A percentile compares a stretch with the other conserved stretches of the same genome.
Evolutionary conservation across 148 eudicot genomes (phyloP).

Genomic region (Arbutus unedo): DNA sequence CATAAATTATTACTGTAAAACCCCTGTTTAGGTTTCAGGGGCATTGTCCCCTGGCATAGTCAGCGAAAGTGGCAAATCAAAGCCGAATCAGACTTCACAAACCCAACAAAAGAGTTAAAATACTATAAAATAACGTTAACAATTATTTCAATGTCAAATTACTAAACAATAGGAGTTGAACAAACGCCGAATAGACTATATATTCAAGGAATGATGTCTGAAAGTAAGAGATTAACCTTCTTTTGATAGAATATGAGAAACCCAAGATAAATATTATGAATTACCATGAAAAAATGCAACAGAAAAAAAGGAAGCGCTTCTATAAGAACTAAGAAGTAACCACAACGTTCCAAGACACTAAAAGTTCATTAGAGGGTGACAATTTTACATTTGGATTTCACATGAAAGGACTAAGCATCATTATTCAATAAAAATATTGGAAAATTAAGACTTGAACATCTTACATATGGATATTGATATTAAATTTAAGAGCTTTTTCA

Average conservation of each 20-base stretch:
- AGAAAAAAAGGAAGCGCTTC: neutral
- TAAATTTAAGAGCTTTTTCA: neutral
- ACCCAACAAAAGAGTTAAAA: neutral
- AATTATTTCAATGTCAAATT: neutral
- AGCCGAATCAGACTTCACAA: too few species aligned
- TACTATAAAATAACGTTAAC: neutral
- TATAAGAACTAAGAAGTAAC: constrained; percentile 3
- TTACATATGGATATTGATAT: neutral
- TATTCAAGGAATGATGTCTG: neutral
- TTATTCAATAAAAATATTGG: neutral
- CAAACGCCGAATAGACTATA: neutral
- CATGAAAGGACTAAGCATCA: neutral
- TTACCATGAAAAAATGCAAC: neutral
- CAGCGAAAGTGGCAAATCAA: too few species aligned
- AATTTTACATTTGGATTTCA: neutral
- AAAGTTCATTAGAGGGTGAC: neutral
- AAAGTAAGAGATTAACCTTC: neutral
- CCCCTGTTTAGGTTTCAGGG: too few species aligned
- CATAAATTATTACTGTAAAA: too few species aligned
- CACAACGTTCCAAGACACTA: neutral
- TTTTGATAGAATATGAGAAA: neutral
- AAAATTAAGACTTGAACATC: neutral
- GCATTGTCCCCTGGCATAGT: too few species aligned
- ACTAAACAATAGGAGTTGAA: neutral
- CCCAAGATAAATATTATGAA: neutral